Base-by-base conservation (phyloP, 441 rosid genomes). In the Erodium chrysanthum region DNA sequence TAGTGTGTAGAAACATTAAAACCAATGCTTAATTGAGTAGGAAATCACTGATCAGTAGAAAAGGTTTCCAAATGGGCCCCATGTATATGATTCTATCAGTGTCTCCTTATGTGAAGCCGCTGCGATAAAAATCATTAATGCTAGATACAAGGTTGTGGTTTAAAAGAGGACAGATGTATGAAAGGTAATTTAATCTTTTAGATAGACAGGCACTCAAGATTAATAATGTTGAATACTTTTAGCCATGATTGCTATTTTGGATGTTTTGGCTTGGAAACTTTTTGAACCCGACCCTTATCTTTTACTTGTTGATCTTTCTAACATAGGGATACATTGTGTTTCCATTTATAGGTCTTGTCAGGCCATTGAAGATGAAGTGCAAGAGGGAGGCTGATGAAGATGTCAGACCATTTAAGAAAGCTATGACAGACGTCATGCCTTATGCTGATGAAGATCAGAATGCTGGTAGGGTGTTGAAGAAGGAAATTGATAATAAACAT, bases 401-500 rank as follows among this genome's bases (percentile, higher is more conserved):
- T 42, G 50, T 14, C 50, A 42, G 11, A 42, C 50, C 50, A 42
- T 42, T 42, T n/a, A 42, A 58, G 62, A 58, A 58, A 58, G 62
- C 62, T 58, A 21, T 21, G 62, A 22, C 27, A 58, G 62, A 58
- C 2, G 27, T 23, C n/a, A 58, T 58, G 31, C 31, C 62, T 21
- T 58, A 22, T 58, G 62, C 62, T 58, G 62, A 58, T 22, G 62
- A 58, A 58, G 62, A 58, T 56, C 62, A 21, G 29, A 56, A 56
- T 21, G 25, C 29, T 11, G 62, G 27, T 21, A 58, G 27, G 31
- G 25, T 58, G 29, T 58, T 22, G 62, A 58, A 12, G 31, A 58
- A 21, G 27, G 62, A 58, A 58, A 58, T 22, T 21, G 62, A 58
- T 58, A 58, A 58, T 58, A 58, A 58, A 58, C 62, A 58, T 21